Conservation (phyloP, 768 basidiomycete genomes). For the Boletus rubescentipes region DNA sequence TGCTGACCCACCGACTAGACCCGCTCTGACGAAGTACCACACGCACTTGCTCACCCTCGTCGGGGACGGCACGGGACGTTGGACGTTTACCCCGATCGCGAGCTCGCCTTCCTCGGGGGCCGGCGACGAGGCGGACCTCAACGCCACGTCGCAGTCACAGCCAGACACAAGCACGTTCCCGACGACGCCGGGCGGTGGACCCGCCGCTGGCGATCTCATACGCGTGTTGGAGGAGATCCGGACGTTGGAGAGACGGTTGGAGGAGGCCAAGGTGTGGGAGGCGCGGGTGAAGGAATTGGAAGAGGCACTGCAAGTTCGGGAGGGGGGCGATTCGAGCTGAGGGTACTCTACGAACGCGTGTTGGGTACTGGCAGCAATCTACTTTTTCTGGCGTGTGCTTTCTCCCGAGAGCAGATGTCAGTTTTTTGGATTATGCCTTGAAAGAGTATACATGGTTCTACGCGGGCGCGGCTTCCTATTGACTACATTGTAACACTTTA, state of each 20-base stretch:
- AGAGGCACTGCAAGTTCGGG: slow-evolving; percentile 24
- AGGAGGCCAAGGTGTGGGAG: slow-evolving; percentile 28
- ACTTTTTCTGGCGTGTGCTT: no score
- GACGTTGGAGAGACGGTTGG: slow-evolving; percentile 22
- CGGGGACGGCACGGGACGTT: slow-evolving; percentile 68
- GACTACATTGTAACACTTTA: background rate
- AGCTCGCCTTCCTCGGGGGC: background rate
- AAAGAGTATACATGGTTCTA: no score
- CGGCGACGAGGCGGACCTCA: background rate
- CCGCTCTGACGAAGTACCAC: slow-evolving; percentile 87
- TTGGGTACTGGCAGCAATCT: no score
- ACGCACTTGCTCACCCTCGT: slow-evolving; percentile 77
- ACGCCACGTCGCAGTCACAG: background rate
- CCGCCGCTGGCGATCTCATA: slow-evolving; percentile 18
- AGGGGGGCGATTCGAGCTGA: background rate
- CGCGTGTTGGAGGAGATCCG: slow-evolving; percentile 30
- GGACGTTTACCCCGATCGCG: slow-evolving; percentile 63
- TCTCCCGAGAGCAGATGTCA: no score
- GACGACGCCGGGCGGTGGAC: background rate
- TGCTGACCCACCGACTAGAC: slow-evolving; percentile 37
- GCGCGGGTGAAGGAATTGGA: slow-evolving; percentile 26
- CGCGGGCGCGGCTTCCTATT: no score
- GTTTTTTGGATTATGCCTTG: no score
- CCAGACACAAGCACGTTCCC: background rate
- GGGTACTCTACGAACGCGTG: no score